Base-by-base conservation (phyloP, 805 yeast genomes). In the Lachancea meyersii region DNA sequence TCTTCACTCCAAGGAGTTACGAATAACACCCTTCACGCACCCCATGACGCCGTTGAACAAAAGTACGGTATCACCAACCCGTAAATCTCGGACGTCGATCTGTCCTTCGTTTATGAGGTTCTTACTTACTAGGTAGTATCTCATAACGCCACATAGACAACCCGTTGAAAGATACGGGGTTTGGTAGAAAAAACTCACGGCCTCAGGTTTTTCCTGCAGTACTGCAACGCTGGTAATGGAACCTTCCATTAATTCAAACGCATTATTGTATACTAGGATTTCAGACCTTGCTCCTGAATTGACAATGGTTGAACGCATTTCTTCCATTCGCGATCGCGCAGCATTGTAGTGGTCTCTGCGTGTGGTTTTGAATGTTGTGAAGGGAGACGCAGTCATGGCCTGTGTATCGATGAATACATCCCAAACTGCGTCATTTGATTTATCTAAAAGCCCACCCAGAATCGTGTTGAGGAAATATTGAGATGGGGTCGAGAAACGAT, bases 311-410 rank as follows among this genome's bases (percentile, higher is more conserved):
- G 46, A 23, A 13, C 51, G 49, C 39, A 48, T 26, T 1, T 56
- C 47, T 3, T 76, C 54, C 33, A 64, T 50, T 34, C 86, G 65
- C 1, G 59, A 60, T 44, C 97, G 65, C 0, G 95, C 82, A 2
- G 58, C 69, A 34, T 67, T 73, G 58, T 89, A 88, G 35, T 71
- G 76, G 3, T 66, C 67, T 48, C 98, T 70, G 19, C 69, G 63
- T 0, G 96, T 85, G 0, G 97, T 91, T 60, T 91, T 91, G 65
- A 88, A 83, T 4, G 94, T 81, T 0, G 96, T 86, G 62, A 84
- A 86, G 1, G 86, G 85, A 2, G 94, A 77, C 1, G 77, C 72
- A 34, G 72, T 49, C 1, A 75, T 70, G 1, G 78, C 69, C 23
- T 69, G 61, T 0, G 67, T 55, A 56, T 84, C 91, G 3, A 88